Evolutionary conservation across 1,284 basidiomycete genomes (phyloP).

Genomic region (Ceratobasidium sp.): DNA sequence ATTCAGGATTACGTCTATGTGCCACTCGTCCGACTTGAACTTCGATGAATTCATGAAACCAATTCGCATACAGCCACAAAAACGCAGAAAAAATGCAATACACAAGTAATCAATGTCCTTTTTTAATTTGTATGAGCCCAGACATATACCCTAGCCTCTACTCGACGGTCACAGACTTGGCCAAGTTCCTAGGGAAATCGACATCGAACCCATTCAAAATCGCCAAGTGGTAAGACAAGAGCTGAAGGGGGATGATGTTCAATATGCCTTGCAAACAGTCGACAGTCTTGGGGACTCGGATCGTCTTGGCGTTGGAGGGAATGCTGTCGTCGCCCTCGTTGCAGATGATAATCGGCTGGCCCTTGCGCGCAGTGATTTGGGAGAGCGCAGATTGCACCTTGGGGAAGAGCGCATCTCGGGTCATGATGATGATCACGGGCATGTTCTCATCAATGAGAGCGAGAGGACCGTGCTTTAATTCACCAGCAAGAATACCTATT

Average conservation of each 20-base stretch:
- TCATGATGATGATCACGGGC: conserved; percentile 99
- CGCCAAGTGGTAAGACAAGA: conserved; percentile 96
- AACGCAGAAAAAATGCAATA: conserved; percentile 21
- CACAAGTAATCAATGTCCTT: conserved; percentile 24
- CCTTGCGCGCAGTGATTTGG: conserved; percentile 97
- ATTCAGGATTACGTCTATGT: neutral
- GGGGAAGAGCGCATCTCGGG: conserved; percentile 96
- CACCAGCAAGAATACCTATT: conserved; percentile 86
- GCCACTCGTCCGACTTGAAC: neutral
- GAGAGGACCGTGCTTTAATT: conserved; percentile 98
- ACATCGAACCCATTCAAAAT: conserved; percentile 96
- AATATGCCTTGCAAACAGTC: conserved; percentile 96
- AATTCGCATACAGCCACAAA: conserved; percentile 25
- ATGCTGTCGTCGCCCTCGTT: conserved; percentile 92
- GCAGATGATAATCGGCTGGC: conserved; percentile 94
- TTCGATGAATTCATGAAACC: conserved; percentile 12
- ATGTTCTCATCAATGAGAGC: conserved; percentile 98
- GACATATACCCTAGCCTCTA: conserved; percentile 24
- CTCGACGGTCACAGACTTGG: conserved; percentile 45
- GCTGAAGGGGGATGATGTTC: conserved; percentile 96
- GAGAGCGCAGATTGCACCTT: conserved; percentile 96
- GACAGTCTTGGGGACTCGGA: conserved; percentile 91
- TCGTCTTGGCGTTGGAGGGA: conserved; percentile 76
- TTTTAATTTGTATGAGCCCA: conserved; percentile 1
- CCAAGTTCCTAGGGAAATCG: conserved; percentile 96